Base-by-base conservation (phyloP, 2,329 filamentous ascomycete species). In the Aspergillus pseudoviridinutans region DNA sequence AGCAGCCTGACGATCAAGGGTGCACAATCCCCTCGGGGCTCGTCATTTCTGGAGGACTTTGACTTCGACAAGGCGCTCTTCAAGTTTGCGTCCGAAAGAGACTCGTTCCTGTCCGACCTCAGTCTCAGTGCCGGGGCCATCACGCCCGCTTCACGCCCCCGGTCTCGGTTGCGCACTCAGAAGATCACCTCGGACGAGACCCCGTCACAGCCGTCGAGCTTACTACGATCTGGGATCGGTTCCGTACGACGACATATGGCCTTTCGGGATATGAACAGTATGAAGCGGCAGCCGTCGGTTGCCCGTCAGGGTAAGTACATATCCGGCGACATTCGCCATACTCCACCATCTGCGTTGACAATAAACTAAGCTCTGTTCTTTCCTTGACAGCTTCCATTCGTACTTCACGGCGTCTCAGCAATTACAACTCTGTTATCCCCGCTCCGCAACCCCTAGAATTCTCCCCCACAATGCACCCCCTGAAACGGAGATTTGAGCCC, bases 371-470 rank as follows among this genome's bases (percentile, higher is more conserved):
- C 24, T 27, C 44, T 14, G 12, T 24, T 24, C 22, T 47, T 25
- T 24, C 24, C 62, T 51, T 57, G 68, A 60, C 65, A 85, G 84
- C 84, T 61, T 90, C 88, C 25, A 82, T 88, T 61, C 87, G 92
- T 66, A 96, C 92, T 4, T 87, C 92, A 41, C 94, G 87, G 76
- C 86, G 94, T 66, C 79, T 97, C 64, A 97, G 93, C 75, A 96
- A 96, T 72, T 99, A 99, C 76, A 97, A 97, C 74, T 97, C 94
- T 1, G 94, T 99, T 53, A 97, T 99, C 54, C 94, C 94, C 14
- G 87, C 87, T 2, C 94, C 94, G 12, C 91, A 97, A 73, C 93
- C 93, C 9, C 85, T 97, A 62, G 91, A 95, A 57, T 85, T 88
- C 53, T 90, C 93, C 58, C 91, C 92, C 20, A 87, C 95, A 63